These are phyloP conservation scores for Kalanchoe fedtschenkoi DNA, from an alignment of 164 flowering plant species.

Conservation along the genomic window DNA sequence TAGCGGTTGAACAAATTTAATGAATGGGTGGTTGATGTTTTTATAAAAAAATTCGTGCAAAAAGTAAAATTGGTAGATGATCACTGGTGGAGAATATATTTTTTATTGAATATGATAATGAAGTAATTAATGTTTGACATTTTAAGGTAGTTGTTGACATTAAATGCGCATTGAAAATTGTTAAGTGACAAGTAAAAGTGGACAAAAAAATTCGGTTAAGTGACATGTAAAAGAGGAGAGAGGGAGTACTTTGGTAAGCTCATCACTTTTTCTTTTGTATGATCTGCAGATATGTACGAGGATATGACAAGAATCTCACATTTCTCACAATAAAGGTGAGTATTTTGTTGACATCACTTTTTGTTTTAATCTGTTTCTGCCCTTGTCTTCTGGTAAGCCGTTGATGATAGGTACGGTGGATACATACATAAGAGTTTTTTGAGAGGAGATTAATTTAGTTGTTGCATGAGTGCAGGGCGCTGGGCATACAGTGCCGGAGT, in stretches of 20 bases:
- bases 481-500: conserved; percentile 84
- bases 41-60: not conserved
- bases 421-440: not conserved
- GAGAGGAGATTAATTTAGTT: not conserved
- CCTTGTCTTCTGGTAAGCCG: not conserved
- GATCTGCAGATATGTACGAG: conserved; percentile 28
- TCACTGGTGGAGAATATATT: no score
- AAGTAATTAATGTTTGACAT: no score
- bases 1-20: not conserved
- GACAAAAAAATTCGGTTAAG: no score
- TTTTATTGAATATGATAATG: no score
- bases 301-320: conserved; percentile 31
- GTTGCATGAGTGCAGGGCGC: conserved; percentile 46
- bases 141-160: no score
- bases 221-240: no score
- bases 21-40: no score
- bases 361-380: not conserved
- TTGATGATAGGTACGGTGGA: not conserved
- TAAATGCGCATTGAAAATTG: no score
- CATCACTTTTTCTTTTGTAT: not conserved
- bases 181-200: no score
- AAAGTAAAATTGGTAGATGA: no score
- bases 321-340: conserved; percentile 45
- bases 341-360: not conserved
- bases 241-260: no score